These are phyloP conservation scores for Curvularia spicifera DNA, from an alignment of 2,329 filamentous ascomycete species.

Conservation along the genomic window DNA sequence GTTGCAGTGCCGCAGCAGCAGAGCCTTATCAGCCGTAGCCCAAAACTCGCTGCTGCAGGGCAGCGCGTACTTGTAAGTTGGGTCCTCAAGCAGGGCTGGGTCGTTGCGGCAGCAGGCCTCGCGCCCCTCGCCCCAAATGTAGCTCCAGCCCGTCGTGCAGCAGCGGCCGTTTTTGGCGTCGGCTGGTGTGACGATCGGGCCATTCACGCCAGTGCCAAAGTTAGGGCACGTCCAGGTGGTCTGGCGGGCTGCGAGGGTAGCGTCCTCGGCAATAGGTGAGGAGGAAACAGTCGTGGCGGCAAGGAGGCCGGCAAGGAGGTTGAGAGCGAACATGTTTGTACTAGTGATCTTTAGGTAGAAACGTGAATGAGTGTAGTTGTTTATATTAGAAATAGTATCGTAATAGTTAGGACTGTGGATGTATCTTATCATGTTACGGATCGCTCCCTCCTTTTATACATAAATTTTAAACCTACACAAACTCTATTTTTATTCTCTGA, in stretches of 20 bases:
- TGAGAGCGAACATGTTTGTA: background rate
- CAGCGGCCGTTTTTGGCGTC: slow-evolving; percentile 2
- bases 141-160: slow-evolving; percentile 1
- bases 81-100: background rate
- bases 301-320: background rate
- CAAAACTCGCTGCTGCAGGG: slow-evolving; percentile 3
- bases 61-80: slow-evolving; percentile 2
- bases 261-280: slow-evolving; percentile 1
- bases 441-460: background rate
- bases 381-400: background rate
- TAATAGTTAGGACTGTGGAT: background rate
- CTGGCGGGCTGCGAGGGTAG: background rate
- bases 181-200: background rate
- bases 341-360: background rate
- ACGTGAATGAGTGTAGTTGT: background rate
- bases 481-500: background rate
- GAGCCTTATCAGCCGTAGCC: background rate
- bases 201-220: background rate
- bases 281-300: background rate
- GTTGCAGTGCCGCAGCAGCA: slow-evolving; percentile 1
- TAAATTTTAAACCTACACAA: background rate
- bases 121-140: slow-evolving; percentile 1
- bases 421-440: background rate
- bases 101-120: slow-evolving; percentile 3
- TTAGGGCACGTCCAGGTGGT: slow-evolving; percentile 1